Percentiles rank a stretch among this genome's conserved stretches.
Conservation (phyloP, 768 basidiomycete genomes). For the Strobilomyces dryophilus region DNA sequence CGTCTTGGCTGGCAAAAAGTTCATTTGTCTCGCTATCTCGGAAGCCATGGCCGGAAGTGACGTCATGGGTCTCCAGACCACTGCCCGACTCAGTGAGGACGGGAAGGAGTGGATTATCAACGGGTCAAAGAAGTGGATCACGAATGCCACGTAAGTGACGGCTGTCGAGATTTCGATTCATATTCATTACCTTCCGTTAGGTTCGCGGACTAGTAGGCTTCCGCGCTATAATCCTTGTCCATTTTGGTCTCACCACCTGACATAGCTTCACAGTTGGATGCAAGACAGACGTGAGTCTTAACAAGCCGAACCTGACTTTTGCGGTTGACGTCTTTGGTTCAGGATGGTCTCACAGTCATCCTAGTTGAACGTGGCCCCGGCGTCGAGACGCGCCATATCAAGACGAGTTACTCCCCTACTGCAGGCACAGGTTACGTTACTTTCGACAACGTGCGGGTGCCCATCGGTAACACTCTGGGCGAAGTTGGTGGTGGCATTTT, state of each 20-base stretch:
- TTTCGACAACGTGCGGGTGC: conserved; percentile 82
- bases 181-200: conserved; percentile 20
- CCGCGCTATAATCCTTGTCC: background rate
- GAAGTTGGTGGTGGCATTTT: conserved; percentile 56
- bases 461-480: conserved; percentile 81
- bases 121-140: conserved; percentile 76
- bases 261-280: conserved; percentile 60
- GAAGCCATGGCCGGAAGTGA: conserved; percentile 76
- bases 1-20: conserved; percentile 59
- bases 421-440: conserved; percentile 87
- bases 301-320: conserved; percentile 12
- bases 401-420: conserved; percentile 81
- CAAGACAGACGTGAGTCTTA: conserved; percentile 41
- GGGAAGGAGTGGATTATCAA: conserved; percentile 67
- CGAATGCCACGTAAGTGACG: conserved; percentile 45
- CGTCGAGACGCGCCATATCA: conserved; percentile 64
- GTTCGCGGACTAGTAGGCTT: conserved; percentile 37
- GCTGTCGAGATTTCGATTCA: background rate
- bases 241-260: conserved; percentile 13
- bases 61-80: conserved; percentile 58
- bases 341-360: conserved; percentile 61
- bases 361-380: conserved; percentile 61
- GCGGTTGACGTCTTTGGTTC: conserved; percentile 18
- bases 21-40: conserved; percentile 70
- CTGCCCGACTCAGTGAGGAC: conserved; percentile 59